These are phyloP conservation scores for Hypoxylon cercidicola DNA, from an alignment of 495 filamentous ascomycete genomes.

Conservation along the genomic window DNA sequence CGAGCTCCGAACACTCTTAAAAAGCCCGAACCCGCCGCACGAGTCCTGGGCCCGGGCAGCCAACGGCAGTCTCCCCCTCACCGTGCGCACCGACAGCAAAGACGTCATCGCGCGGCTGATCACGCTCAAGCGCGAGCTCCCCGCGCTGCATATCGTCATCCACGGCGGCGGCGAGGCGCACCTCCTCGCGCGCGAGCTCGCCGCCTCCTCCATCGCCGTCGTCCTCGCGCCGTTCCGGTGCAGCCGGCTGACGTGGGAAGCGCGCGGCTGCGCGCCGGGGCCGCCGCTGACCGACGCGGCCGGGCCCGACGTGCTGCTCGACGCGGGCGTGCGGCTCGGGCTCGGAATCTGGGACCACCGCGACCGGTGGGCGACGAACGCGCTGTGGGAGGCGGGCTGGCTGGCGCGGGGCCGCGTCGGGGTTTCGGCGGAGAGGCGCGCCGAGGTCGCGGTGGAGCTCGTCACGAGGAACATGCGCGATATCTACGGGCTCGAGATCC, in stretches of 20 bases:
- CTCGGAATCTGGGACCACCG: neutral
- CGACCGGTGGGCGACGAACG: neutral
- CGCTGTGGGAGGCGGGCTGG: neutral
- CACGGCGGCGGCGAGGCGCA: slow-evolving; percentile 4
- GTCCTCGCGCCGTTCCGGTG: slow-evolving; percentile 32
- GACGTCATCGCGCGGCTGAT: slow-evolving; percentile 3
- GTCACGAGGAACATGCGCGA: slow-evolving; percentile 31
- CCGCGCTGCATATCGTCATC: neutral
- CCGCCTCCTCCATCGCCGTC: slow-evolving; percentile 50
- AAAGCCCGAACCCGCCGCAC: neutral
- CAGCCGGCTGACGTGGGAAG: neutral
- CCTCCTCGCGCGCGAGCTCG: slow-evolving; percentile 50
- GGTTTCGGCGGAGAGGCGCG: neutral
- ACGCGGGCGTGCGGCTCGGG: neutral
- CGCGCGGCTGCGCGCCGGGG: neutral
- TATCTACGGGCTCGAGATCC: slow-evolving; percentile 31
- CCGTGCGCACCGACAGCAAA: slow-evolving; percentile 8
- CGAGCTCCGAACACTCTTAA: neutral
- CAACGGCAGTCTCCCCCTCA: neutral
- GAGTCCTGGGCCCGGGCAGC: neutral
- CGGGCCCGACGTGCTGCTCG: neutral
- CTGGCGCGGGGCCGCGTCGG: neutral
- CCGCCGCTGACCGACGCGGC: neutral
- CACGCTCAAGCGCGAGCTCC: neutral
- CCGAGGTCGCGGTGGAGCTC: neutral